A percentile compares a stretch with the other conserved stretches of the same genome.
Evolutionary conservation across 2,329 filamentous ascomycete species (phyloP).

Genomic region (Fusarium algeriense): DNA sequence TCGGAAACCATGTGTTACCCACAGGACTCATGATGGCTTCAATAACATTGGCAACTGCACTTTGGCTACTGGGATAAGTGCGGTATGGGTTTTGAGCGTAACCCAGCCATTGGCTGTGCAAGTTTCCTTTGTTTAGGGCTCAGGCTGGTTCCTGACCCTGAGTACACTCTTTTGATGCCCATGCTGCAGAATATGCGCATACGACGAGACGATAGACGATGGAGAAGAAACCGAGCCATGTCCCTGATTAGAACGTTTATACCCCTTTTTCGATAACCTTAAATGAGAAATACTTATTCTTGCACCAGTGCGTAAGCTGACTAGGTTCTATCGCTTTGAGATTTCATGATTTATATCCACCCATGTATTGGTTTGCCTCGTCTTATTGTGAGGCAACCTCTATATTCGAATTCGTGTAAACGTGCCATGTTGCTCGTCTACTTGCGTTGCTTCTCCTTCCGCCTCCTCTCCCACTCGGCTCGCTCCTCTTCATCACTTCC

Average conservation of each 20-base stretch:
- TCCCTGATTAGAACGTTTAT: constrained; percentile 36
- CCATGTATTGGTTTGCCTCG: constrained; percentile 19
- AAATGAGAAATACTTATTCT: constrained; percentile 44
- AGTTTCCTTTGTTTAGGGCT: constrained; percentile 18
- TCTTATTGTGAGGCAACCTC: constrained; percentile 26
- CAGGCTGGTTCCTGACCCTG: constrained; percentile 35
- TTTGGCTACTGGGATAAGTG: constrained; percentile 36
- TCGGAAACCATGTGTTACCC: constrained; percentile 40
- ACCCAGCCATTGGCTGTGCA: not conserved
- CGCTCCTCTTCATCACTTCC: constrained; percentile 74
- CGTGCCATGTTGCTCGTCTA: constrained; percentile 17
- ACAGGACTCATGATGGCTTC: constrained; percentile 20
- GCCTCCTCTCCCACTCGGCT: constrained; percentile 69
- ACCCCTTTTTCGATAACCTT: constrained; percentile 41
- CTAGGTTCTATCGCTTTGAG: constrained; percentile 44
- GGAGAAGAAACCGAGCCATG: constrained; percentile 14
- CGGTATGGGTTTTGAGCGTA: not conserved
- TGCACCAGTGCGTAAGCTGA: constrained; percentile 42
- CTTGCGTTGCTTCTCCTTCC: constrained; percentile 54
- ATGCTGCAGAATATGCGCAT: not conserved
- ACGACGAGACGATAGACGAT: constrained; percentile 30
- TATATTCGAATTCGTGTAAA: constrained; percentile 33
- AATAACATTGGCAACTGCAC: constrained; percentile 18
- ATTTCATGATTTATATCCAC: constrained; percentile 37
- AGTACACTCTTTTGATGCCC: constrained; percentile 6